phyloP scores from a whole-genome alignment of 148 eudicot genomes.

The Amaranthus palmeri region DNA sequence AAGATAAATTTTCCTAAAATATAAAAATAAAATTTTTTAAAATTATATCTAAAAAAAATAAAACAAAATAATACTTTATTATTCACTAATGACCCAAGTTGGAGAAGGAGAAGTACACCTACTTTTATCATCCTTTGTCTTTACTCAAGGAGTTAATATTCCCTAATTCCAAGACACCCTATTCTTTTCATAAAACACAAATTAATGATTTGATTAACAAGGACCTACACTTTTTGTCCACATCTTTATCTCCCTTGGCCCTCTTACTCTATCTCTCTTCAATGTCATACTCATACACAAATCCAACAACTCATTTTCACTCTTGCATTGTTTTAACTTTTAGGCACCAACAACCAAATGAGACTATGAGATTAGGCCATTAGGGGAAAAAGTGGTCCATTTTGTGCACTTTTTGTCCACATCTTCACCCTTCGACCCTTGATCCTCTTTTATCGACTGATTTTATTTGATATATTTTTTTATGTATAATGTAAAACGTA shows the following conservation, averaged over 20 bases:
- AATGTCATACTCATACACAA: too few species aligned
- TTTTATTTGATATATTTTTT: too few species aligned
- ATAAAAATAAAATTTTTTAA: too few species aligned
- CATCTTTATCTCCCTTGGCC: conserved; percentile 6
- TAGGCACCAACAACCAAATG: not conserved
- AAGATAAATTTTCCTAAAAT: too few species aligned
- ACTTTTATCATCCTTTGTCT: conserved; percentile 24
- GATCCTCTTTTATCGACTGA: too few species aligned
- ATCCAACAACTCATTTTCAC: not conserved
- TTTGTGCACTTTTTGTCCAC: not conserved
- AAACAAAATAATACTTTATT: too few species aligned
- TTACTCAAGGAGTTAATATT: conserved; percentile 23
- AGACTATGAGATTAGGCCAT: not conserved
- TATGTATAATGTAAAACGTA: too few species aligned
- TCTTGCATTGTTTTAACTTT: conserved; percentile 25
- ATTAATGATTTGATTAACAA: conserved; percentile 13
- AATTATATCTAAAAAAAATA: too few species aligned
- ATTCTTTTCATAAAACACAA: conserved; percentile 22
- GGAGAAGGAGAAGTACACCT: conserved; percentile 11
- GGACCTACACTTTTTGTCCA: conserved; percentile 21
- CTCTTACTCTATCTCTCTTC: too few species aligned
- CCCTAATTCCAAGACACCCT: conserved; percentile 17
- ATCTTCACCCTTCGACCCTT: not conserved
- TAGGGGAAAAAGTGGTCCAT: conserved; percentile 24
- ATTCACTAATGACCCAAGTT: not conserved